phyloP scores from a whole-genome alignment of 331 rosid species.

The Malus hybrid region DNA sequence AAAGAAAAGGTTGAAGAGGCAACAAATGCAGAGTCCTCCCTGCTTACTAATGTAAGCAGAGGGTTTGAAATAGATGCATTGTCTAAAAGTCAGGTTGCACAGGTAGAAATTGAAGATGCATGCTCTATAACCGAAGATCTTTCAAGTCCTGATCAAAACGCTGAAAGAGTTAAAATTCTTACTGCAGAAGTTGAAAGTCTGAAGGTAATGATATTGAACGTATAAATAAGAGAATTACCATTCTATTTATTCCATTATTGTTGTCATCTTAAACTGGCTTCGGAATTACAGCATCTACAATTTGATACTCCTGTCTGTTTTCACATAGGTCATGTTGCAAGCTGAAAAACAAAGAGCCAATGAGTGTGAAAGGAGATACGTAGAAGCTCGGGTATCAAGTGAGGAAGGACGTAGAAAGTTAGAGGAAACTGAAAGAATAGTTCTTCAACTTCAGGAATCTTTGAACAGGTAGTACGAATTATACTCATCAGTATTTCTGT shows the following conservation, averaged over 20 bases:
- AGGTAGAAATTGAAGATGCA: conserved; percentile 35
- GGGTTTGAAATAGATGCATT: conserved; percentile 22
- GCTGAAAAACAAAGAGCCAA: conserved; percentile 64
- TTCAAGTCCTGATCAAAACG: conserved; percentile 35
- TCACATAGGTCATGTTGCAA: conserved; percentile 42
- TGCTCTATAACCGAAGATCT: conserved; percentile 31
- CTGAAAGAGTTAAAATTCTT: conserved; percentile 21
- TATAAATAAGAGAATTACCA: not conserved
- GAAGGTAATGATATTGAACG: conserved; percentile 40
- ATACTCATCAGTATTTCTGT: conserved; percentile 6
- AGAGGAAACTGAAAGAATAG: conserved; percentile 65
- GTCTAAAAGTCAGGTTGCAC: conserved; percentile 34
- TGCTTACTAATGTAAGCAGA: not conserved
- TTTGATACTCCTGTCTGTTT: not conserved
- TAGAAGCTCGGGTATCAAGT: conserved; percentile 41
- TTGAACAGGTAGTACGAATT: conserved; percentile 66
- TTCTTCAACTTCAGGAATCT: conserved; percentile 77
- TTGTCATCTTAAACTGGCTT: not conserved
- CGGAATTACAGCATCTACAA: not conserved
- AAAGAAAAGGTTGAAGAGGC: conserved; percentile 16
- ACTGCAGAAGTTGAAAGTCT: conserved; percentile 23
- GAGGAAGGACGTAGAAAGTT: conserved; percentile 56
- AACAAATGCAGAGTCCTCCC: not conserved
- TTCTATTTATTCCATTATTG: not conserved
- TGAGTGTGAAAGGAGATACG: conserved; percentile 65